Base-by-base conservation (phyloP, 257 asterid genomes). In the Fraxinus cuspidata region DNA sequence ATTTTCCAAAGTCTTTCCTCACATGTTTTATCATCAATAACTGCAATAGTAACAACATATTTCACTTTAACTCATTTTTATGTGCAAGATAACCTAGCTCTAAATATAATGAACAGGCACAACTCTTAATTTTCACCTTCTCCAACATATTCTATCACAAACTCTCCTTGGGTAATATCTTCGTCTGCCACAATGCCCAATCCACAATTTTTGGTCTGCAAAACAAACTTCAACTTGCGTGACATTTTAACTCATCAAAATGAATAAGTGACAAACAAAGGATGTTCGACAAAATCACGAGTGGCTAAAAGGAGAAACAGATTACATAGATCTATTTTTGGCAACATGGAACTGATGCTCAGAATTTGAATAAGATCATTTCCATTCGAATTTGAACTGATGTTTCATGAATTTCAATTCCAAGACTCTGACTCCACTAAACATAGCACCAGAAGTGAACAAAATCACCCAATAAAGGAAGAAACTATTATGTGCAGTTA, bases 201-300 rank as follows among this genome's bases (percentile, higher is more conserved):
- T 82, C 99, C 99, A 89, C 99, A 95, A 83, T 91, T 95, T 86
- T 90, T 93, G 13, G 99, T 95, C 98, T 95, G 97, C 83, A 83
- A 85, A 53, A 78, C 65, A 81, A 74, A 75, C 67, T 35, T 75
- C 74, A 80, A 70, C 77, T 71, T 75, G 71, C 58, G 64, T 56
- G 75, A 35, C 9, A 34, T 23, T 15, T 32, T 71, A 80, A 75
- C 65, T 77, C 32, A 27, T 65, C 74, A 72, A 81, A 74, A n/a
- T n/a, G 21, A 40, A 51, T 78, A 2, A 56, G 69, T 37, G 69
- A 37, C 63, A 23, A 68, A 77, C 28, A 42, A 29, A 31, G 34
- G 42, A 51, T 38, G n/a, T 47, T 16, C 5, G n/a, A 79, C 35
- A 37, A 71, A 23, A 32, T 31, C 40, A n/a, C 12, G 8, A 56